phyloP scores from a whole-genome alignment of 2,329 filamentous ascomycete species.

The Cyphellophora europaea region DNA sequence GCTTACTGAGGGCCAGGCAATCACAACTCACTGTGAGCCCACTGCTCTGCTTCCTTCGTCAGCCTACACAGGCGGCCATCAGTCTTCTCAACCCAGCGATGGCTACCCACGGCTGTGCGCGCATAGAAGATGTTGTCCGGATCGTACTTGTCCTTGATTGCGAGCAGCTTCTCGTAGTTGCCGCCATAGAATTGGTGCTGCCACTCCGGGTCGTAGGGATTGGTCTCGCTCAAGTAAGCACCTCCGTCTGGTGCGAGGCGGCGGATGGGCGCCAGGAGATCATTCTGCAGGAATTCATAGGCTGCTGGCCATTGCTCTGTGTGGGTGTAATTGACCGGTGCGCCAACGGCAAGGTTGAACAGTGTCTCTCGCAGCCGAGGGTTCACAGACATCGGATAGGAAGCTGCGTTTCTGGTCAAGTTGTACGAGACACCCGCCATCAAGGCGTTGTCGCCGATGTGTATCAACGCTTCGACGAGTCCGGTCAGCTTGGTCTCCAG shows the following conservation, averaged over 20 bases:
- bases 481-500: not conserved
- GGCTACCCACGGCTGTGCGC: conserved; percentile 10
- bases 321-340: conserved; percentile 16
- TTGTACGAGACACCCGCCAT: not conserved
- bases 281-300: conserved; percentile 36
- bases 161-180: conserved; percentile 6
- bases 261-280: conserved; percentile 20
- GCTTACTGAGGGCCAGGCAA: not conserved
- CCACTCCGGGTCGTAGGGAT: conserved; percentile 9
- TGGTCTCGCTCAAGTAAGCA: conserved; percentile 27
- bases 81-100: conserved; percentile 2
- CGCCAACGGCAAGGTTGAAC: conserved; percentile 25
- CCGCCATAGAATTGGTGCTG: conserved; percentile 9
- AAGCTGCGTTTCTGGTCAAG: not conserved
- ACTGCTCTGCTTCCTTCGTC: not conserved
- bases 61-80: not conserved
- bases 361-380: conserved; percentile 12
- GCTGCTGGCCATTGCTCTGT: conserved; percentile 29
- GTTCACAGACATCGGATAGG: not conserved
- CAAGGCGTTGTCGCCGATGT: not conserved
- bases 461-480: not conserved
- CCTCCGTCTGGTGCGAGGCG: conserved; percentile 24
- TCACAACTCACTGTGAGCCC: not conserved
- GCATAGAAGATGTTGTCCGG: conserved; percentile 9
- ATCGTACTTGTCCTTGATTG: conserved; percentile 12